Conservation (phyloP, 2,329 filamentous ascomycete genomes). For the Aspergillus ustus region DNA sequence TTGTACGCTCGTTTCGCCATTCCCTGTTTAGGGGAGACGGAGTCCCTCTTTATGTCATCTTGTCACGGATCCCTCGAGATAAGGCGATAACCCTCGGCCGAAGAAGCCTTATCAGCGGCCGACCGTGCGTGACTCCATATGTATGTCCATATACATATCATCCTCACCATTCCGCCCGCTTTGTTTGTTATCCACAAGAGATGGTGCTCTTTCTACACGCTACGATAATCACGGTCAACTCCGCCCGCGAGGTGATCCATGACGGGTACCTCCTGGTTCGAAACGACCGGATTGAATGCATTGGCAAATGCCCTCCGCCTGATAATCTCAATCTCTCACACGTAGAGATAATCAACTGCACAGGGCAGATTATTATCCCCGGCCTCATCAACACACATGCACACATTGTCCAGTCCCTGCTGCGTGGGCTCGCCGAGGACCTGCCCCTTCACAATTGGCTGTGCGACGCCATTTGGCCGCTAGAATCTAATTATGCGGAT, state of each 20-base stretch:
- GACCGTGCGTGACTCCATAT: not conserved
- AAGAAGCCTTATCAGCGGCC: not conserved
- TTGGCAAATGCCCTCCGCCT: conserved; percentile 42
- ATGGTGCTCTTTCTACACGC: conserved; percentile 53
- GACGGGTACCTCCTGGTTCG: conserved; percentile 53
- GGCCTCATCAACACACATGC: conserved; percentile 58
- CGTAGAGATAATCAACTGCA: conserved; percentile 39
- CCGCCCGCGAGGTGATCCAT: conserved; percentile 49
- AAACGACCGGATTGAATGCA: conserved; percentile 45
- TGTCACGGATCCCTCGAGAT: not conserved
- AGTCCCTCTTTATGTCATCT: not conserved
- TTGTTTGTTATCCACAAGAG: not conserved
- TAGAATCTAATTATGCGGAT: conserved; percentile 51
- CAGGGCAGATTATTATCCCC: conserved; percentile 53
- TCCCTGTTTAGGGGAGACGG: not conserved
- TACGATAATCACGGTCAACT: conserved; percentile 59
- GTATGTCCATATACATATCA: not conserved
- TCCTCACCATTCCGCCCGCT: not conserved
- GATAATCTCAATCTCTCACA: conserved; percentile 31
- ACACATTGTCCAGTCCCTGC: conserved; percentile 53
- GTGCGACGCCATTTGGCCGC: conserved; percentile 56
- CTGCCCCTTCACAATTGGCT: conserved; percentile 57
- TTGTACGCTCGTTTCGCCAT: not conserved
- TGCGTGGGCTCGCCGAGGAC: conserved; percentile 56
- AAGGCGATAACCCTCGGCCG: not conserved